These are phyloP conservation scores for Mucor racemosus DNA, from an alignment of 371 early-diverging fungal species.

Conservation along the genomic window DNA sequence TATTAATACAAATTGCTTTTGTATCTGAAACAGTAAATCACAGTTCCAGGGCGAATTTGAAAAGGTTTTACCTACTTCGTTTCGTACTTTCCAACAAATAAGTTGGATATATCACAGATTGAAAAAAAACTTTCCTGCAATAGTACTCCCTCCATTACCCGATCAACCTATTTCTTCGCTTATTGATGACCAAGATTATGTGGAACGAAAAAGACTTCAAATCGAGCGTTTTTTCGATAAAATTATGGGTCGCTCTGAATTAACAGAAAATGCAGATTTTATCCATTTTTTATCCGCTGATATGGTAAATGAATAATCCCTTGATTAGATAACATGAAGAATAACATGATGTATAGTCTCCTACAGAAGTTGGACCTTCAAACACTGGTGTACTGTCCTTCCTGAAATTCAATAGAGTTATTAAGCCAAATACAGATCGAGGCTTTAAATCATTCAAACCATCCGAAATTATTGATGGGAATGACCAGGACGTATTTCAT, in stretches of 20 bases:
- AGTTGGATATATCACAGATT: constrained; percentile 62
- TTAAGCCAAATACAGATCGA: constrained; percentile 54
- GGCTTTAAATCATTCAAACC: constrained; percentile 61
- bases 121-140: constrained; percentile 39
- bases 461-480: constrained; percentile 59
- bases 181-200: constrained; percentile 67
- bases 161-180: constrained; percentile 50
- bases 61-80: constrained; percentile 31
- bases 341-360: constrained; percentile 26
- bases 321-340: background rate
- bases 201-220: constrained; percentile 64
- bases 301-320: constrained; percentile 48
- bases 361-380: constrained; percentile 42
- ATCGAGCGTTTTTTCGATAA: constrained; percentile 57
- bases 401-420: constrained; percentile 58
- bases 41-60: constrained; percentile 21
- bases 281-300: constrained; percentile 63
- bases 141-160: constrained; percentile 60
- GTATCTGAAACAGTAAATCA: constrained; percentile 6
- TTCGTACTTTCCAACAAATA: constrained; percentile 66
- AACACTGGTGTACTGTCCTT: constrained; percentile 48
- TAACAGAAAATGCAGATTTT: constrained; percentile 48
- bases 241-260: constrained; percentile 43
- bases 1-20: background rate
- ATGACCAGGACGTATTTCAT: constrained; percentile 64